These are phyloP conservation scores for Caryopteris hybrid DNA, from an alignment of 305 asterid genomes.

Conservation along the genomic window DNA sequence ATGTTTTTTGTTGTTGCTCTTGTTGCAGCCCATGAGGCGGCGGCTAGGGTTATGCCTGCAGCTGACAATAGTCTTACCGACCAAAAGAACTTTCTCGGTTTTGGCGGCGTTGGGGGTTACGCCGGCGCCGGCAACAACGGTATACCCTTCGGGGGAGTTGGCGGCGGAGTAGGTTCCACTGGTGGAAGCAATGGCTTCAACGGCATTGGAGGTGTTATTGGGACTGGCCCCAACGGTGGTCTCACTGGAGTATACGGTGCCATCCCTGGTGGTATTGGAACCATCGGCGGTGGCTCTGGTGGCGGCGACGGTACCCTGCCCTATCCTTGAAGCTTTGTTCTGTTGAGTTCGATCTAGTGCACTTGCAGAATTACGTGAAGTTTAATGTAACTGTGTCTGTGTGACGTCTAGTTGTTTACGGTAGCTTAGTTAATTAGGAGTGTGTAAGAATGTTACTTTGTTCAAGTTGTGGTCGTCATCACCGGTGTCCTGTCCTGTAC, in stretches of 20 bases:
- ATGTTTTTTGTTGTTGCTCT: conserved; percentile 13
- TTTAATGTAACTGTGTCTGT: not conserved
- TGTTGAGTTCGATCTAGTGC: not conserved
- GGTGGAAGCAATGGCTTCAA: conserved; percentile 19
- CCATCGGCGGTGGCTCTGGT: conserved; percentile 9
- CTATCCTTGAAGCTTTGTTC: conserved; percentile 16
- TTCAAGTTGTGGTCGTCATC: too few relatives aligned
- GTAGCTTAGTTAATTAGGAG: not conserved
- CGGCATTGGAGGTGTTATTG: conserved; percentile 31
- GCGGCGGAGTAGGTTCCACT: conserved; percentile 22
- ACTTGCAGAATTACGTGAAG: not conserved
- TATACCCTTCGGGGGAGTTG: conserved; percentile 29
- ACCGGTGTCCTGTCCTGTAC: too few relatives aligned
- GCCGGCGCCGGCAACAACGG: conserved; percentile 34
- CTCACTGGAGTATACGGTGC: conserved; percentile 20
- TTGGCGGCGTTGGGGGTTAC: conserved; percentile 33
- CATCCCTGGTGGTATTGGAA: conserved; percentile 20
- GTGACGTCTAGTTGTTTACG: not conserved
- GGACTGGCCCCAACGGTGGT: conserved; percentile 29
- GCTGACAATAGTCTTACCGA: conserved; percentile 21
- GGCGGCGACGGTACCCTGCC: conserved; percentile 21
- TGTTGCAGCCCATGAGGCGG: conserved; percentile 5
- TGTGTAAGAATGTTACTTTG: not conserved
- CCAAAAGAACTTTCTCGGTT: conserved; percentile 27
- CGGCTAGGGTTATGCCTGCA: conserved; percentile 28